These are phyloP conservation scores for Fusarium continuum DNA, from an alignment of 2,329 filamentous ascomycete species.

Conservation along the genomic window DNA sequence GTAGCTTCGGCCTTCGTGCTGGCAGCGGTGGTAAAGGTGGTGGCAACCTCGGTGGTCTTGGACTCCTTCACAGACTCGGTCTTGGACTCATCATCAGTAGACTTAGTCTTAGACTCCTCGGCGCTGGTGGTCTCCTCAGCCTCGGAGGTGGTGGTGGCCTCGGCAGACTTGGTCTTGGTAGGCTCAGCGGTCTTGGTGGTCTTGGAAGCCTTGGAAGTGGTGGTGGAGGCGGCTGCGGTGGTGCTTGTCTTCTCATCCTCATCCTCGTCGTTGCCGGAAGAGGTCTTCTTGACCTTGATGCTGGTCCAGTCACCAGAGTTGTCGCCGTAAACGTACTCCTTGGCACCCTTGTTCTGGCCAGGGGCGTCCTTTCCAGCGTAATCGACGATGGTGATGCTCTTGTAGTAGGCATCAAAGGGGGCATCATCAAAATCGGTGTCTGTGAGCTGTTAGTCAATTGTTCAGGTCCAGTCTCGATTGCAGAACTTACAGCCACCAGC, in stretches of 20 bases:
- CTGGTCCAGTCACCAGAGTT: constrained; percentile 59
- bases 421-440: constrained; percentile 62
- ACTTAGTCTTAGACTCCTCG: constrained; percentile 27
- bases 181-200: constrained; percentile 28
- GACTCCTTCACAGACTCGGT: constrained; percentile 14
- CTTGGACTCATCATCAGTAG: constrained; percentile 12
- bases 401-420: constrained; percentile 66
- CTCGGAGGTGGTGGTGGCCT: constrained; percentile 20
- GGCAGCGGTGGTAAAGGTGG: constrained; percentile 33
- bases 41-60: constrained; percentile 18
- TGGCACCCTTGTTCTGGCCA: constrained; percentile 50
- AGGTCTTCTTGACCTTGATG: constrained; percentile 60
- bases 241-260: constrained; percentile 34
- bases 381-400: constrained; percentile 63
- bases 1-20: constrained; percentile 18
- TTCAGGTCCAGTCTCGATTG: no score
- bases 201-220: constrained; percentile 23
- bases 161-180: constrained; percentile 24
- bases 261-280: constrained; percentile 39
- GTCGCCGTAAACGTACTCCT: constrained; percentile 63
- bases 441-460: constrained; percentile 4
- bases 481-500: constrained; percentile 62
- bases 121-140: constrained; percentile 20
- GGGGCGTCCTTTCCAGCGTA: constrained; percentile 60
- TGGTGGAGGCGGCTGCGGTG: constrained; percentile 29